A percentile compares a stretch with the other conserved stretches of the same genome.
Evolutionary conservation across 345 rosid species (phyloP).

Genomic region (Salix suchowensis): DNA sequence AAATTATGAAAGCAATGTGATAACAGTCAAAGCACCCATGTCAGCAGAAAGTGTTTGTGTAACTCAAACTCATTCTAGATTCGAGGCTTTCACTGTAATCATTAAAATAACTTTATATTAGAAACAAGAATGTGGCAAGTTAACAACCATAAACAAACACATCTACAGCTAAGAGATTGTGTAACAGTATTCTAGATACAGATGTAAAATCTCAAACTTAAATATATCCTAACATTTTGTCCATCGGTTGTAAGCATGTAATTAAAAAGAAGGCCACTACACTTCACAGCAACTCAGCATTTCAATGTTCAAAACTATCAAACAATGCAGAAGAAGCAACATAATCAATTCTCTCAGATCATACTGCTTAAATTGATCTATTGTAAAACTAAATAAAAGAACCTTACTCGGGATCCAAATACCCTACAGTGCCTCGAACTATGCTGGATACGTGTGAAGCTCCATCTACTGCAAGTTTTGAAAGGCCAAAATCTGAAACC

Average conservation of each 20-base stretch:
- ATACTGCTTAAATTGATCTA: constrained; percentile 3
- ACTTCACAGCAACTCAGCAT: not conserved
- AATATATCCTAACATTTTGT: not conserved
- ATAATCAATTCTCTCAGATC: not conserved
- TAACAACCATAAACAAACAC: not conserved
- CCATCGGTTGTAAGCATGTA: not conserved
- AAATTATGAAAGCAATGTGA: not conserved
- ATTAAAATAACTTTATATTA: not conserved
- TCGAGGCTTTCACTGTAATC: not conserved
- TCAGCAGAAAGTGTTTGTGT: not conserved
- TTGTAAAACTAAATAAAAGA: constrained; percentile 3
- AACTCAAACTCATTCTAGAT: not conserved
- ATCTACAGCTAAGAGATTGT: not conserved
- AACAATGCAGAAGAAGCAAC: not conserved
- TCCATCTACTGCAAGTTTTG: constrained; percentile 82
- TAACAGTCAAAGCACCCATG: not conserved
- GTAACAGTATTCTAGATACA: not conserved
- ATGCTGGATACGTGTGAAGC: constrained; percentile 95
- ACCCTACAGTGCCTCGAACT: constrained; percentile 98
- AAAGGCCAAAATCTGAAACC: constrained; percentile 96
- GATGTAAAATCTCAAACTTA: not conserved
- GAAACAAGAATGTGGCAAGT: not conserved
- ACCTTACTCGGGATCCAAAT: constrained; percentile 95
- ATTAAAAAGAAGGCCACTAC: not conserved
- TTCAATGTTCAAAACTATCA: not conserved